These are phyloP conservation scores for Talaromyces sp. DNA, from an alignment of 2,329 filamentous ascomycete species.

Conservation along the genomic window DNA sequence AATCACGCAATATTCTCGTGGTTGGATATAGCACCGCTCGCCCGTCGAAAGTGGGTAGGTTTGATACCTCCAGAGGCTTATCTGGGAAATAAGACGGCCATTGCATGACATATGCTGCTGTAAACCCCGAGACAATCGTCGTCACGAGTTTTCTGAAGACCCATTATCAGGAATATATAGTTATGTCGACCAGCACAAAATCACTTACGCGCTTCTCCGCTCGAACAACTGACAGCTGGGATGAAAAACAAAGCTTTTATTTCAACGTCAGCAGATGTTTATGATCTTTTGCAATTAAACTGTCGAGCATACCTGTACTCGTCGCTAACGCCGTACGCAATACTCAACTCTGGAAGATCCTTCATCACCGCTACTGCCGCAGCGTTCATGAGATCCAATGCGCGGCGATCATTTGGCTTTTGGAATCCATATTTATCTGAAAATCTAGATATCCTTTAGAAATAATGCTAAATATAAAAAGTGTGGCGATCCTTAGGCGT, in stretches of 20 bases:
- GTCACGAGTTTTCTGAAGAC: conserved; percentile 73
- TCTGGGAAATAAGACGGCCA: conserved; percentile 75
- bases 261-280: not conserved
- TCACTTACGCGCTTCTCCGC: conserved; percentile 64
- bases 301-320: conserved; percentile 59
- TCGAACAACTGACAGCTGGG: conserved; percentile 80
- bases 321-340: conserved; percentile 91
- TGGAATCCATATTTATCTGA: conserved; percentile 76
- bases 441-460: conserved; percentile 45
- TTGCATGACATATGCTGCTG: conserved; percentile 76
- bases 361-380: conserved; percentile 80
- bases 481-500: conserved; percentile 17
- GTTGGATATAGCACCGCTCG: conserved; percentile 86
- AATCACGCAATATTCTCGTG: conserved; percentile 77
- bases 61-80: conserved; percentile 61
- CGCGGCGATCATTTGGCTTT: conserved; percentile 87
- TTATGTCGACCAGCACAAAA: not conserved
- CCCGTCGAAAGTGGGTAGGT: conserved; percentile 83
- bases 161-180: not conserved
- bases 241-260: conserved; percentile 74
- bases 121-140: conserved; percentile 89
- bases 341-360: conserved; percentile 75
- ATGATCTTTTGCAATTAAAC: not conserved
- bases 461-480: not conserved
- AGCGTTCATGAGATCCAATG: conserved; percentile 88